phyloP scores from a whole-genome alignment of 305 asterid species.

The Solanum hybrid region DNA sequence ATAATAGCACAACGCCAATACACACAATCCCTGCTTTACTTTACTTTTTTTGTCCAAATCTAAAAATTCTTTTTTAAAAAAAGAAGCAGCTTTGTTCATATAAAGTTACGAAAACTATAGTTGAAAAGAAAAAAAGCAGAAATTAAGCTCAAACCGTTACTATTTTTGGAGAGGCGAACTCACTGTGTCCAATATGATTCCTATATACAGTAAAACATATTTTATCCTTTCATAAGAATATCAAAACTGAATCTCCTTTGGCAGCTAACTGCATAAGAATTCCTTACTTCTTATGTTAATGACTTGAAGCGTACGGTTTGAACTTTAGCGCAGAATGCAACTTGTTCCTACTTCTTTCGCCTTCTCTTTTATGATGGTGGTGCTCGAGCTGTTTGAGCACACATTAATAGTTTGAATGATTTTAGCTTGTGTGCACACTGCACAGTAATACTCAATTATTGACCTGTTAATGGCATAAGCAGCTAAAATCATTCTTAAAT shows the following conservation, averaged over 20 bases:
- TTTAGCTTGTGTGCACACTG: neutral
- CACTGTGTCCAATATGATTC: neutral
- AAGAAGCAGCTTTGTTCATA: neutral
- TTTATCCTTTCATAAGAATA: neutral
- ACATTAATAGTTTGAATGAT: neutral
- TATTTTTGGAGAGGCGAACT: neutral
- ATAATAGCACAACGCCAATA: conserved; percentile 14
- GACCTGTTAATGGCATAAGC: neutral
- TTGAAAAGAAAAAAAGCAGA: neutral
- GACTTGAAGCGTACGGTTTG: neutral
- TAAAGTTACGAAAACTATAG: neutral
- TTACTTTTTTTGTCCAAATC: neutral
- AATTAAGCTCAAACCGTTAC: neutral
- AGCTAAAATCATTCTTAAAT: neutral
- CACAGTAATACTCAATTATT: neutral
- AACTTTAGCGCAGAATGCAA: neutral
- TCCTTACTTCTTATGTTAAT: neutral
- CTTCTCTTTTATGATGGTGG: neutral
- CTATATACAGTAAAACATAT: neutral
- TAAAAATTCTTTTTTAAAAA: neutral
- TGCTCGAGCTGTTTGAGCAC: neutral
- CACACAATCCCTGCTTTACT: conserved; percentile 27
- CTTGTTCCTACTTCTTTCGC: neutral
- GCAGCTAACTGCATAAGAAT: neutral
- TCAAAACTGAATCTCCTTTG: neutral